Evolutionary conservation across 345 rosid species (phyloP).

Genomic region (Hibiscus trionum): DNA sequence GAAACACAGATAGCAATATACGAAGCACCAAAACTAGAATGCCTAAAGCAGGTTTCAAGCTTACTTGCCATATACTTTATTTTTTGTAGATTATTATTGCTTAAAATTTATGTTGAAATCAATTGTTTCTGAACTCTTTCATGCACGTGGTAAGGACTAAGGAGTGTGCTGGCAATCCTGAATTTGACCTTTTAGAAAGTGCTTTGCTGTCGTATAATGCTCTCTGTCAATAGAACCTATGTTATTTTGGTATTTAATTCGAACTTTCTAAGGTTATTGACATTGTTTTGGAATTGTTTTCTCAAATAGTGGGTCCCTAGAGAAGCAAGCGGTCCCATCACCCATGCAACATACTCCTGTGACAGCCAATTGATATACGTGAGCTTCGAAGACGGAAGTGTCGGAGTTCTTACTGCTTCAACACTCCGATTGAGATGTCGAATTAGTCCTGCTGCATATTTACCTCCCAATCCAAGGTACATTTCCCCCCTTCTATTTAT

Average conservation of each 20-base stretch:
- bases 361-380: slow-evolving; percentile 68
- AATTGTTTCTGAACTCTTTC: neutral
- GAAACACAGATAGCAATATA: slow-evolving; percentile 71
- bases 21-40: slow-evolving; percentile 63
- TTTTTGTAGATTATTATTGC: neutral
- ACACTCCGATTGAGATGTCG: slow-evolving; percentile 71
- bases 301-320: slow-evolving; percentile 51
- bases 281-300: slow-evolving; percentile 8
- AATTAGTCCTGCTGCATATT: slow-evolving; percentile 59
- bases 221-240: neutral
- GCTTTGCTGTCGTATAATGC: neutral
- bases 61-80: neutral
- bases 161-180: neutral
- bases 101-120: neutral
- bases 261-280: neutral
- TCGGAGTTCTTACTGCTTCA: slow-evolving; percentile 55
- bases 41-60: slow-evolving; percentile 48
- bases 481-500: neutral
- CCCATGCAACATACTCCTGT: slow-evolving; percentile 79
- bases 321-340: slow-evolving; percentile 68
- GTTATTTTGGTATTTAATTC: neutral
- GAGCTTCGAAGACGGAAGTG: slow-evolving; percentile 67
- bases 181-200: neutral
- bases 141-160: neutral
- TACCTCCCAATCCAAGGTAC: slow-evolving; percentile 65